Evolutionary conservation across 805 yeast species (phyloP), one percentile per base, ranked within the genome.

Genomic region (Suhomyces pyralidae): DNA sequence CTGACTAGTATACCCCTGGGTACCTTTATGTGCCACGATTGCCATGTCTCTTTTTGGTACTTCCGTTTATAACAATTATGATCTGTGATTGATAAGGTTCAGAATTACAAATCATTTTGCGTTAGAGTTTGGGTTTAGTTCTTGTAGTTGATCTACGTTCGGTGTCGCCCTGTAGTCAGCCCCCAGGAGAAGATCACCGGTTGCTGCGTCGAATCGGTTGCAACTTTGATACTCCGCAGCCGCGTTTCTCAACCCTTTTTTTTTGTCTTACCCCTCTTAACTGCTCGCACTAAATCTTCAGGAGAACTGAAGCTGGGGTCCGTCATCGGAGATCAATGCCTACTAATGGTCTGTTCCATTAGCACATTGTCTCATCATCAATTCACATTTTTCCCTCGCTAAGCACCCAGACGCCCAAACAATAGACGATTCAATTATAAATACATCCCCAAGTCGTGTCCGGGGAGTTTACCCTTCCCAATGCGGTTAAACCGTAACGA

Each of bases 391-490:
- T 38, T 19, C 12, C 24, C 45, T 42, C 45, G 45, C 45, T 42
- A 42, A 42, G 48, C 48, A 34, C 22, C 12, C 15, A 14, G 17
- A 9, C 34, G 22, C 46, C 34, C 32, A n/a, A 24, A 24, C 36
- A 45, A n/a, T 45, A 45, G 48, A 45, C 48, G 48, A 45, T 30
- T 12, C 10, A 20, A 38, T 17, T 38, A 17, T 38, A 38, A 38
- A 17, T 19, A 38, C 42, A 38, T n/a, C 42, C 42, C 45, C 45
- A 14, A n/a, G 40, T 30, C 32, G 48, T 45, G 48, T 22, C 48
- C 40, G 15, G 34, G n/a, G 12, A 30, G 48, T 45, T 45, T 45
- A 45, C 48, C 30, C 48, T 45, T 45, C 48, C 48, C 40, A 45
- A 45, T 30, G 26, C 38, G 19, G 48, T 24, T 19, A 38, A 44